Evolutionary conservation across 2,329 filamentous ascomycete genomes (phyloP).

Genomic region (Colletotrichum limetticola): DNA sequence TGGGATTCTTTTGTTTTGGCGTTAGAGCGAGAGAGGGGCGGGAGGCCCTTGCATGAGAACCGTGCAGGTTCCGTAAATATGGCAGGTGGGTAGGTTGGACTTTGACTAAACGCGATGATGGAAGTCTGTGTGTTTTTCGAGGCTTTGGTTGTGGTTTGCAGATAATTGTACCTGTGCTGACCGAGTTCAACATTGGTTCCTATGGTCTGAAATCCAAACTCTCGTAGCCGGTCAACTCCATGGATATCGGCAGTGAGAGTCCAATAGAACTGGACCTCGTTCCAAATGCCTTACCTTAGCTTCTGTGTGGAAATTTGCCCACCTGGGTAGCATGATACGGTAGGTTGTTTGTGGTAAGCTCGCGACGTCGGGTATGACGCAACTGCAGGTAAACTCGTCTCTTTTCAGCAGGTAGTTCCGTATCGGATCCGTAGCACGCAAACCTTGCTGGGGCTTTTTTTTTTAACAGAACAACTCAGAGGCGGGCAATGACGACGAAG

Average conservation of each 20-base stretch:
- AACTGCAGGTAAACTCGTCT: constrained; percentile 2
- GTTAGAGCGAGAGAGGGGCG: constrained; percentile 2
- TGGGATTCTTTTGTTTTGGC: constrained; percentile 7
- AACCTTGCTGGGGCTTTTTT: not conserved
- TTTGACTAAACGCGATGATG: constrained; percentile 13
- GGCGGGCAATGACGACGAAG: constrained; percentile 1
- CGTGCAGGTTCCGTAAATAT: constrained; percentile 15
- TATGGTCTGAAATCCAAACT: not conserved
- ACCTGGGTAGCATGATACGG: not conserved
- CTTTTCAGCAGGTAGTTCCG: not conserved
- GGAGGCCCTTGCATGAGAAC: constrained; percentile 29
- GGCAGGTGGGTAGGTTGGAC: constrained; percentile 18
- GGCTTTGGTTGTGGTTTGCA: not conserved
- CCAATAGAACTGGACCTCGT: too few relatives aligned
- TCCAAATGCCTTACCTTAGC: too few relatives aligned
- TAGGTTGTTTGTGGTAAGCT: not conserved
- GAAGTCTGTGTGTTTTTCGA: constrained; percentile 11
- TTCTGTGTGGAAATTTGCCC: not conserved
- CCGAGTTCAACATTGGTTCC: not conserved
- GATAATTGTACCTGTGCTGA: too few relatives aligned
- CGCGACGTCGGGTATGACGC: constrained; percentile 6
- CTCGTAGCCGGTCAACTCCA: too few relatives aligned
- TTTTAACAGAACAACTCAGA: not conserved
- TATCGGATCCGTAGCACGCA: not conserved
- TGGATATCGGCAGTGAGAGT: too few relatives aligned